Evolutionary conservation across 2,329 filamentous ascomycete species (phyloP).

Genomic region (Tolypocladium tundrense): DNA sequence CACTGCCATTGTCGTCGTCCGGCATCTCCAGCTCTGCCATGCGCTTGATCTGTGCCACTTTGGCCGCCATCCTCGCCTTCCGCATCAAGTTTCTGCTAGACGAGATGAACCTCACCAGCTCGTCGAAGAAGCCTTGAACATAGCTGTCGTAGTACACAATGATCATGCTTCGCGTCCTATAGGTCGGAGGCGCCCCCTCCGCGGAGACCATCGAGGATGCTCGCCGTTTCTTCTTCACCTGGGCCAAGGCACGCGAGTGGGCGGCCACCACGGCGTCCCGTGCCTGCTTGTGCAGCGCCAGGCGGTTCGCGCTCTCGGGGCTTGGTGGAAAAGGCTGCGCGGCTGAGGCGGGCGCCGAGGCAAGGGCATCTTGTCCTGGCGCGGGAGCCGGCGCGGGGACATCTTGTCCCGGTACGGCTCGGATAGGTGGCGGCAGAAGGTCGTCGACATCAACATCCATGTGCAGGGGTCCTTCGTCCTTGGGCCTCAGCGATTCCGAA

Average conservation of each 20-base stretch:
- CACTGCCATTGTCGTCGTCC: conserved; percentile 32
- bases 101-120: conserved; percentile 72
- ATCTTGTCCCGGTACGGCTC: conserved; percentile 3
- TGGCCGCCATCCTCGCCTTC: conserved; percentile 77
- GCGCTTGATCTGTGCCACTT: conserved; percentile 55
- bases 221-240: conserved; percentile 38
- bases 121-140: conserved; percentile 73
- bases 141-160: conserved; percentile 90
- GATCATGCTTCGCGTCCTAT: conserved; percentile 64
- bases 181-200: conserved; percentile 40
- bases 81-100: conserved; percentile 73
- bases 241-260: conserved; percentile 34
- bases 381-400: conserved; percentile 1
- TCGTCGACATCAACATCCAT: conserved; percentile 10
- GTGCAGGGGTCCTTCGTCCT: conserved; percentile 28
- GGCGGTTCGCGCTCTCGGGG: conserved; percentile 7
- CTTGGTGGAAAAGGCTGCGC: conserved; percentile 17
- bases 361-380: conserved; percentile 1
- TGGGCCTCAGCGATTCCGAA: conserved; percentile 41
- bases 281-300: conserved; percentile 23
- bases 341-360: conserved; percentile 3
- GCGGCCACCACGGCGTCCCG: conserved; percentile 35
- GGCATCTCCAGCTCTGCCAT: conserved; percentile 49
- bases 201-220: conserved; percentile 42
- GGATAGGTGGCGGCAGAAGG: neutral